These are phyloP conservation scores for Suillus discolor DNA, from an alignment of 768 basidiomycete species.

Conservation along the genomic window DNA sequence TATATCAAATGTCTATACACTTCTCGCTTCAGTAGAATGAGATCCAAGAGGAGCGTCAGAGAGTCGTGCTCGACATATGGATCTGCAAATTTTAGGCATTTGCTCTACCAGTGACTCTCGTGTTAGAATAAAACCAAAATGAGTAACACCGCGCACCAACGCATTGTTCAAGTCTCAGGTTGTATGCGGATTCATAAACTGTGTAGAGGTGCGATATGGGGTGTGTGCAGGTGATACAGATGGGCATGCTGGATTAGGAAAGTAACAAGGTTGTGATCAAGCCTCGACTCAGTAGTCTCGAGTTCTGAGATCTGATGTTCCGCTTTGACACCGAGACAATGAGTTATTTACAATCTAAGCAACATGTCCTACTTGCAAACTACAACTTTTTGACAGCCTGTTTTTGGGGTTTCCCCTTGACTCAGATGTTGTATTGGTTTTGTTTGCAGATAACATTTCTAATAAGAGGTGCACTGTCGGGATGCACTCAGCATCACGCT, in stretches of 20 bases:
- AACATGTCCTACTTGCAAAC: not conserved
- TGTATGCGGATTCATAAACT: conserved; percentile 76
- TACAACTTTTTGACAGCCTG: not conserved
- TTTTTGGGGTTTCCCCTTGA: not conserved
- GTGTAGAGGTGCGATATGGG: conserved; percentile 76
- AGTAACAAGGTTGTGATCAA: not conserved
- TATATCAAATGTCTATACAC: conserved; percentile 84
- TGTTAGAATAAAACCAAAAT: conserved; percentile 12
- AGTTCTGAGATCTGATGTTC: not conserved
- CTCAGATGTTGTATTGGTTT: conserved; percentile 5
- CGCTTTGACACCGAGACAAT: conserved; percentile 1
- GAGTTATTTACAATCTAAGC: not conserved
- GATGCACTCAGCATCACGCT: not conserved
- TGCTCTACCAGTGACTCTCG: conserved; percentile 39
- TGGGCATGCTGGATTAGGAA: conserved; percentile 54
- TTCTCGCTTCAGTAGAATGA: conserved; percentile 79
- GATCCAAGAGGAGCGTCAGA: conserved; percentile 72
- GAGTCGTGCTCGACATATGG: conserved; percentile 87
- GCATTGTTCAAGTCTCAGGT: conserved; percentile 83
- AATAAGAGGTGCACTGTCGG: not conserved
- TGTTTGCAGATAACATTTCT: not conserved
- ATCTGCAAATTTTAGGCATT: conserved; percentile 73
- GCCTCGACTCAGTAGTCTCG: not conserved
- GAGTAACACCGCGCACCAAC: conserved; percentile 44
- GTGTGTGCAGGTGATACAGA: conserved; percentile 76